Conservation (phyloP, 2,329 filamentous ascomycete genomes). For the Aspergillus ochraceus region DNA sequence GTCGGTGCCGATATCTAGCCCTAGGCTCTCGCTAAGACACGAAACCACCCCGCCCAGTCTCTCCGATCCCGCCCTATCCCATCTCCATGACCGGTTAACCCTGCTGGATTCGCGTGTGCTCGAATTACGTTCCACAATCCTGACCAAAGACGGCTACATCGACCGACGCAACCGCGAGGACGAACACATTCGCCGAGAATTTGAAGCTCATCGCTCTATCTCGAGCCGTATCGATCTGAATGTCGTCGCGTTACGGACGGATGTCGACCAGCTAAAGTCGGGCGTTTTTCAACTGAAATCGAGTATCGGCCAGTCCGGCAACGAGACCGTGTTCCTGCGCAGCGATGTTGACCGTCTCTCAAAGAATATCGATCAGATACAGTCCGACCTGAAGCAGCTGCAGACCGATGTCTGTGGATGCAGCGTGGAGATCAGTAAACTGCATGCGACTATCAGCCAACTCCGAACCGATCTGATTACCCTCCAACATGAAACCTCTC, state of each 20-base stretch:
- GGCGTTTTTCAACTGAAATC: slow-evolving; percentile 37
- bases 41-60: slow-evolving; percentile 36
- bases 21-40: slow-evolving; percentile 33
- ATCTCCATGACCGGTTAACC: slow-evolving; percentile 41
- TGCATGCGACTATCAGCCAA: slow-evolving; percentile 37
- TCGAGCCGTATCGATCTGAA: slow-evolving; percentile 37
- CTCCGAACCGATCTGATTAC: slow-evolving; percentile 38
- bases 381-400: slow-evolving; percentile 35
- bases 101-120: slow-evolving; percentile 39
- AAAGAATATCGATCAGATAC: slow-evolving; percentile 39
- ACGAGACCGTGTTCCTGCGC: slow-evolving; percentile 36
- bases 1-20: slow-evolving; percentile 38
- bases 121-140: slow-evolving; percentile 37
- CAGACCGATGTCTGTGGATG: slow-evolving; percentile 35
- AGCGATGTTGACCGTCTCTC: slow-evolving; percentile 39
- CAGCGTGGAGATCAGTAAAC: slow-evolving; percentile 38
- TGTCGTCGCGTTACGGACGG: slow-evolving; percentile 35
- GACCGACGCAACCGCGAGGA: slow-evolving; percentile 43
- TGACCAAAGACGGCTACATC: slow-evolving; percentile 41
- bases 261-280: slow-evolving; percentile 37
- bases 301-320: slow-evolving; percentile 31
- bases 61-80: slow-evolving; percentile 36
- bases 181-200: slow-evolving; percentile 40
- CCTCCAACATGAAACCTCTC: slow-evolving; percentile 34
- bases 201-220: slow-evolving; percentile 35